A percentile compares a stretch with the other conserved stretches of the same genome.
These are phyloP conservation scores for Striga asiatica DNA, from an alignment of 257 asterid genomes.

Conservation along the genomic window DNA sequence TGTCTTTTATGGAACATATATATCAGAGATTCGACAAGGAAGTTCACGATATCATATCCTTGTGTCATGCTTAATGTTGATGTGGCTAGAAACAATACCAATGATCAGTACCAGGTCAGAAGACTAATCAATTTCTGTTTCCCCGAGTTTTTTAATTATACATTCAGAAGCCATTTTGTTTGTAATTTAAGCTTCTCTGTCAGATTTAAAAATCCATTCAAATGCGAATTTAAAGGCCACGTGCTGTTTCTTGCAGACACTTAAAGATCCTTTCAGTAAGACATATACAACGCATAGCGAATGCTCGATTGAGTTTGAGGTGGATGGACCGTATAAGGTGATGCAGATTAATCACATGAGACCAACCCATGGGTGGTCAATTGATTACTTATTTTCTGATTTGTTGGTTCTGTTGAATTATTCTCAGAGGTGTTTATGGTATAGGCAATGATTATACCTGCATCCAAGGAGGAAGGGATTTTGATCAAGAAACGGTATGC, in stretches of 20 bases:
- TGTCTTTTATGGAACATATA: conserved; percentile 19
- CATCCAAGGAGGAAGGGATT: conserved; percentile 99
- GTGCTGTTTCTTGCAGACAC: conserved; percentile 53
- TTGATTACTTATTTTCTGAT: conserved; percentile 15
- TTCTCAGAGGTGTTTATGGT: conserved; percentile 12
- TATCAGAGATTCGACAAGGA: conserved; percentile 65
- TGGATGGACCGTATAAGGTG: conserved; percentile 99
- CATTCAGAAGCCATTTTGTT: conserved; percentile 11
- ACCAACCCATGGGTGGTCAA: conserved; percentile 6
- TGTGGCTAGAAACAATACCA: conserved; percentile 93
- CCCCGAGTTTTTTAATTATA: conserved; percentile 3
- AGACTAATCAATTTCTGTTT: conserved; percentile 11
- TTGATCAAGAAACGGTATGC: conserved; percentile 97
- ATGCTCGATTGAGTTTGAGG: conserved; percentile 98
- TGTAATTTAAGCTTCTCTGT: conserved; percentile 16
- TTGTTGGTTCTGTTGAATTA: conserved; percentile 16
- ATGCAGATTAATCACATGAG: conserved; percentile 21
- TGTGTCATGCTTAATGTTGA: conserved; percentile 99
- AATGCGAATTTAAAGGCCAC: conserved; percentile 13
- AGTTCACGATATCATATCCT: conserved; percentile 90
- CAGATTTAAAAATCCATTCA: conserved; percentile 3
- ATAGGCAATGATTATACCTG: conserved; percentile 96
- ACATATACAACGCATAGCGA: conserved; percentile 81
- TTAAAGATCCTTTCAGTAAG: conserved; percentile 60
- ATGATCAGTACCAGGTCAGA: conserved; percentile 92